A percentile compares a stretch with the other conserved stretches of the same genome.
phyloP scores from a whole-genome alignment of 1,284 basidiomycete genomes.

The Rhodotorula sp. region DNA sequence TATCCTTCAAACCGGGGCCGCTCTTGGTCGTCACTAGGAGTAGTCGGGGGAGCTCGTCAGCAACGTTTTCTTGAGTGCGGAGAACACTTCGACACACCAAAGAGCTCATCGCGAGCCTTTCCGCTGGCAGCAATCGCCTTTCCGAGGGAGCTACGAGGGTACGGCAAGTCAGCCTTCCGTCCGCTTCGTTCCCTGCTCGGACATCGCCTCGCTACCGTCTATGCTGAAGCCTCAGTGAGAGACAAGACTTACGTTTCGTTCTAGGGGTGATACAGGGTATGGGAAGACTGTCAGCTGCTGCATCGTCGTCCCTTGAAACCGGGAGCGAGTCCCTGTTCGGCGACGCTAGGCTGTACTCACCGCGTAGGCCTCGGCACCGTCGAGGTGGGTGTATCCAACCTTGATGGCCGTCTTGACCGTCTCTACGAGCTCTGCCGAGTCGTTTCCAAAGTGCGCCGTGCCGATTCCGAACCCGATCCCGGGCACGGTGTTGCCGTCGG shows the following conservation, averaged over 20 bases:
- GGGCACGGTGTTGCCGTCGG: conserved; percentile 21
- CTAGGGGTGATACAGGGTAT: background rate
- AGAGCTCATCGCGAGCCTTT: conserved; percentile 60
- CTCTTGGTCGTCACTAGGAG: conserved; percentile 34
- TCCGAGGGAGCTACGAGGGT: conserved; percentile 49
- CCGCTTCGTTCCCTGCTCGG: too few species aligned
- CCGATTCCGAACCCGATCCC: conserved; percentile 32
- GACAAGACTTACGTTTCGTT: background rate
- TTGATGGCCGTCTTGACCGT: conserved; percentile 52
- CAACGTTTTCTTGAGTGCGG: too few species aligned
- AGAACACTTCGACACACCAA: conserved; percentile 49
- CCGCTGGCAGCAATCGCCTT: conserved; percentile 57
- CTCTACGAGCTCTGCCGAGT: background rate
- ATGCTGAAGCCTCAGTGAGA: background rate
- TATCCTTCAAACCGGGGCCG: conserved; percentile 32
- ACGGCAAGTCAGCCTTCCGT: background rate
- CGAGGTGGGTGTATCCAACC: conserved; percentile 37
- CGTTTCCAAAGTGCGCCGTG: conserved; percentile 16
- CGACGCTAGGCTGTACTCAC: background rate
- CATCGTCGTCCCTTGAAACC: background rate
- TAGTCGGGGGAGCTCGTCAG: too few species aligned
- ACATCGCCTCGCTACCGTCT: background rate
- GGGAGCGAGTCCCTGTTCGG: too few species aligned
- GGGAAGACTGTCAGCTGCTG: background rate
- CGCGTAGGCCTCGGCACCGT: conserved; percentile 41